Base-by-base conservation (phyloP, 1,284 basidiomycete genomes). In the Trichosporon sp. region DNA sequence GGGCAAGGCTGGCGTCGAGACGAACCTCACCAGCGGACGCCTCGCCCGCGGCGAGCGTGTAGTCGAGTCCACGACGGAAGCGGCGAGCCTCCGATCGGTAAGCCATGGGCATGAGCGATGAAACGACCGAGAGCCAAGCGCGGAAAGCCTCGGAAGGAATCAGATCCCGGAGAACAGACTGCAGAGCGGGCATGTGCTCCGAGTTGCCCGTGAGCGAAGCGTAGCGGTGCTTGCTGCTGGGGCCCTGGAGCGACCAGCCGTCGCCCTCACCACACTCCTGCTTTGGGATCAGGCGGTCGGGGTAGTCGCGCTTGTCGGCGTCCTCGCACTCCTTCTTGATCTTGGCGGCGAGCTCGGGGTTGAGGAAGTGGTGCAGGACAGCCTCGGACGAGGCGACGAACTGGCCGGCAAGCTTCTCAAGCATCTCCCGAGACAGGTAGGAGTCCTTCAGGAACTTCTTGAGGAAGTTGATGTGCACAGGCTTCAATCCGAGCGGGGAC, bases 161-260 rank as follows among this genome's bases (percentile, higher is more conserved):
- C 31, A 97, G 86, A 75, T 89, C 87, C 70, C 78, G 75, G 40
- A 85, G 90, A 66, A 95, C 85, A 19, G 85, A 86, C 66, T 89
- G 88, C 71, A 93, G 80, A 68, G 90, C 89, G 14, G 81, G 79
- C 10, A 79, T 83, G 31, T 77, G 61, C 43, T 69, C 40, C 21
- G 73, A 70, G 16, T 72, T 63, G 5, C 69, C 70, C 0, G 73
- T 70, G 38, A 94, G 89, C 2, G 88, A 87, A 77, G 92, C 91
- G 85, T 95, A 98, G 43, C 96, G 92, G 87, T 93, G 93, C 84
- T 96, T 94, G 84, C 96, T 94, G 35, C 96, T 92, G 5, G 96
- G 96, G 1, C 96, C 95, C 76, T 89, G 88, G 75, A 94, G 79
- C 40, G 80, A 80, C 94, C 95, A 98, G 4, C 86, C 86, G 32